These are phyloP conservation scores for Sclerotinia borealis DNA, from an alignment of 2,329 filamentous ascomycete genomes.

Conservation along the genomic window DNA sequence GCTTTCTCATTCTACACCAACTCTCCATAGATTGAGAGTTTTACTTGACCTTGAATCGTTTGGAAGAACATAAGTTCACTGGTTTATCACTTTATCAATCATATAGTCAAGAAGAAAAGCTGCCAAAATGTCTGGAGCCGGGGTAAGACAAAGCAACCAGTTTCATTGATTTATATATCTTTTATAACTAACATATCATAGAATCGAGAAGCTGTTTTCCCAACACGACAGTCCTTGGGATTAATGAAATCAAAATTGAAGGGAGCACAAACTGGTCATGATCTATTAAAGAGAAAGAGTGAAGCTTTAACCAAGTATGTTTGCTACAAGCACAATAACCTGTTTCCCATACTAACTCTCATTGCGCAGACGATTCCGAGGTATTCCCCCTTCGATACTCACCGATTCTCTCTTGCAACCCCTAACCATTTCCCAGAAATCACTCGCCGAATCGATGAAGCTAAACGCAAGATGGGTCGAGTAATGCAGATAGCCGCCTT, in stretches of 20 bases:
- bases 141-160: constrained; percentile 33
- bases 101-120: background rate
- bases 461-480: constrained; percentile 97
- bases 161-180: constrained; percentile 7
- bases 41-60: background rate
- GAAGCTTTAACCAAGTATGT: constrained; percentile 92
- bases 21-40: background rate
- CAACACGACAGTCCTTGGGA: constrained; percentile 92
- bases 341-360: constrained; percentile 22
- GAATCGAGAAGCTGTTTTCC: constrained; percentile 95
- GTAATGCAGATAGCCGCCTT: constrained; percentile 99
- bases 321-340: constrained; percentile 4
- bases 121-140: constrained; percentile 47
- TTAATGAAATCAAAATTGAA: constrained; percentile 98
- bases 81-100: background rate
- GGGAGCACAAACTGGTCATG: constrained; percentile 85
- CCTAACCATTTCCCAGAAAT: constrained; percentile 61
- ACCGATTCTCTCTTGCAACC: background rate
- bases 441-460: constrained; percentile 93
- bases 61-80: background rate
- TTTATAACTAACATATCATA: constrained; percentile 37
- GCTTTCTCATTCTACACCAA: background rate
- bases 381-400: constrained; percentile 41
- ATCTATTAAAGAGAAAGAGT: constrained; percentile 92
- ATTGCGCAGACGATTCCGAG: constrained; percentile 71